Conservation (phyloP, 78 protist genomes). For the Dictyostelium capitatum region DNA sequence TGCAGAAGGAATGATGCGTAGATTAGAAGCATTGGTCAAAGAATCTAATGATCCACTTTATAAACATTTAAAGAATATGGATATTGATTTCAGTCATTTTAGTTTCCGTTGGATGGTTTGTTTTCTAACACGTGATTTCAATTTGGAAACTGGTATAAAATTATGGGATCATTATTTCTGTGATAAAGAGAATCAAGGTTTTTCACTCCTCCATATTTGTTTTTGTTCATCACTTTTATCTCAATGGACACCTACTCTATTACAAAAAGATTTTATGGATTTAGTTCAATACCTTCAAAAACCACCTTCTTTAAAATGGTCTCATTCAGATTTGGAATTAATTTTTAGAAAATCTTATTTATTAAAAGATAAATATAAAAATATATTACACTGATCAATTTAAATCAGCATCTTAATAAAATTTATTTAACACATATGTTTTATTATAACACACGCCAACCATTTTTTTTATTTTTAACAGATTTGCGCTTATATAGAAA, state of each 20-base stretch:
- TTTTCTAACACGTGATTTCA: constrained; percentile 45
- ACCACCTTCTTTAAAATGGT: constrained; percentile 24
- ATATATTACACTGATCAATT: too few species aligned
- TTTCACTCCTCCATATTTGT: constrained; percentile 65
- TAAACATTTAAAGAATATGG: constrained; percentile 31
- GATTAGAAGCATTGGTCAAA: constrained; percentile 22
- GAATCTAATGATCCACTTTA: constrained; percentile 66
- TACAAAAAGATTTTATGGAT: constrained; percentile 72
- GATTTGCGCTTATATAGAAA: too few species aligned
- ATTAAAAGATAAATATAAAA: constrained; percentile 20
- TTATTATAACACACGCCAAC: too few species aligned
- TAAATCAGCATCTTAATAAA: too few species aligned
- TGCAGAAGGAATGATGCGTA: constrained; percentile 75
- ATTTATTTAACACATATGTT: too few species aligned
- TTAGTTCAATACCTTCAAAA: constrained; percentile 57
- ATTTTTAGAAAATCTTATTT: constrained; percentile 25
- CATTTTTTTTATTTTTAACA: too few species aligned
- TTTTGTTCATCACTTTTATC: constrained; percentile 45
- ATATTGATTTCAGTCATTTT: constrained; percentile 70
- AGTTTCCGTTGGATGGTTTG: constrained; percentile 82
- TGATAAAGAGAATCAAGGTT: constrained; percentile 64
- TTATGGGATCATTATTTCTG: constrained; percentile 74
- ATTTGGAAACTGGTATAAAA: constrained; percentile 63
- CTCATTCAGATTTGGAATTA: constrained; percentile 8
- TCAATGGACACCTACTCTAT: constrained; percentile 20